Conservation (phyloP, 2,329 filamentous ascomycete species). For the Paecilomyces niveus region DNA sequence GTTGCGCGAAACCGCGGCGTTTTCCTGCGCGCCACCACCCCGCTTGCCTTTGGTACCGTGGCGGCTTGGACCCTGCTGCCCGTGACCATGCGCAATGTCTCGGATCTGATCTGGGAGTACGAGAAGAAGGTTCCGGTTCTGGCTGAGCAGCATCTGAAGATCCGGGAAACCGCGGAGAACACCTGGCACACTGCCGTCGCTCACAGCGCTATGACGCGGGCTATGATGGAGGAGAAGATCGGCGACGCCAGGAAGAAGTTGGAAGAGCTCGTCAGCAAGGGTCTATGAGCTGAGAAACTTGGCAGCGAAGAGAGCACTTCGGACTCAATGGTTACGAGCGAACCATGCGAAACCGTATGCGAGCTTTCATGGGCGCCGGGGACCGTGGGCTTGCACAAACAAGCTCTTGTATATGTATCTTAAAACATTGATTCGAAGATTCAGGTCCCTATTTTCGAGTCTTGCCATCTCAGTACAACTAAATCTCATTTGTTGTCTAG, state of each 20-base stretch:
- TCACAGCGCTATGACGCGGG: conserved; percentile 63
- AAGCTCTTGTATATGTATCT: neutral
- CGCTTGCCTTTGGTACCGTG: conserved; percentile 70
- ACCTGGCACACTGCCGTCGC: conserved; percentile 67
- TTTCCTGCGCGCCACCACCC: conserved; percentile 67
- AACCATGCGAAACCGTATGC: neutral
- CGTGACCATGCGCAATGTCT: conserved; percentile 82
- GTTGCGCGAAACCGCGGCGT: conserved; percentile 81
- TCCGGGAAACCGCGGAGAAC: conserved; percentile 61
- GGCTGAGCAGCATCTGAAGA: conserved; percentile 69
- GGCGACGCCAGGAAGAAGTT: conserved; percentile 66
- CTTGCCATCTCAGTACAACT: neutral
- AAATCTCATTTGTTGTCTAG: neutral
- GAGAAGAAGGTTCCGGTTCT: conserved; percentile 82
- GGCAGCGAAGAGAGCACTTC: neutral
- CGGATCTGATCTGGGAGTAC: conserved; percentile 81
- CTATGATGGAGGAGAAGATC: conserved; percentile 75
- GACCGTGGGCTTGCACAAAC: neutral
- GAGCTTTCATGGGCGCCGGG: neutral
- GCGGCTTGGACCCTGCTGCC: conserved; percentile 82
- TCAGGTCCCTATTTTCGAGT: neutral
- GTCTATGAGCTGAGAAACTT: conserved; percentile 50
- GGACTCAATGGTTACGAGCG: neutral
- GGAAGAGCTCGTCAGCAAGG: conserved; percentile 88
- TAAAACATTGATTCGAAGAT: neutral